Evolutionary conservation across 192 early-diverging fungal genomes (phyloP), one percentile per base, ranked within the genome.

Genomic region (Hyaloraphidium curvatum): DNA sequence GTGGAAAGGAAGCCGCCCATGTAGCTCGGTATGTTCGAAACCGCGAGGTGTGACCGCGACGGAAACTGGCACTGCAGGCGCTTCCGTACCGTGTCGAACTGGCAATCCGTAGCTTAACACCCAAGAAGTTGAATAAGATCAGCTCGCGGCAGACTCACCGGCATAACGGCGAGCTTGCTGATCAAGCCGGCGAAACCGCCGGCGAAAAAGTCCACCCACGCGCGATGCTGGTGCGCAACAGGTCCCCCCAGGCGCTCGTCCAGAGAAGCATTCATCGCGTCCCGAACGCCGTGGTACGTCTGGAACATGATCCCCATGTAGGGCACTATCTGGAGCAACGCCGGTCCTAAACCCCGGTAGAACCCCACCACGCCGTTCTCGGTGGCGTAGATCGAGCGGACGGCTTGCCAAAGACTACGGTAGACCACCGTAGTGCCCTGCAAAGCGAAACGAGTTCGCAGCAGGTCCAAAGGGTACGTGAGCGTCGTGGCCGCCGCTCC

Each of bases 401-500:
- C 55, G 5, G 89, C 86, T 3, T 73, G 69, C 0, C 68, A 21
- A 1, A 94, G 55, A 16, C 79, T 68, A 17, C 56, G 67, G 65
- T 94, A 88, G 5, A 83, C 70, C 67, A 37, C 71, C 35, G 7
- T 31, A 27, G n/a, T 43, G 28, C 79, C 77, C 56, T 94, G 88
- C 11, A 83, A 73, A 2, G 90, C 86, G 72, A 97, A 97, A 21
- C 89, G 73, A 1, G 93, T 97, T 39, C 93, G 75, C 29, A 97
- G 64, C 2, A 97, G 73, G 73, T 97, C 93, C 53, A 97, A 81
- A n/a, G 93, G 90, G 70, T 92, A 97, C 30, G 93, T 91, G 0
- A 62, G 58, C 0, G 78, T 53, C 1, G 91, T 94, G 11, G 89
- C 89, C 7, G 78, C 57, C 27, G 68, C 72, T 16, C 87, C 93